Evolutionary conservation across 2,329 filamentous ascomycete species (phyloP).

Genomic region (Aspergillus intermedius): DNA sequence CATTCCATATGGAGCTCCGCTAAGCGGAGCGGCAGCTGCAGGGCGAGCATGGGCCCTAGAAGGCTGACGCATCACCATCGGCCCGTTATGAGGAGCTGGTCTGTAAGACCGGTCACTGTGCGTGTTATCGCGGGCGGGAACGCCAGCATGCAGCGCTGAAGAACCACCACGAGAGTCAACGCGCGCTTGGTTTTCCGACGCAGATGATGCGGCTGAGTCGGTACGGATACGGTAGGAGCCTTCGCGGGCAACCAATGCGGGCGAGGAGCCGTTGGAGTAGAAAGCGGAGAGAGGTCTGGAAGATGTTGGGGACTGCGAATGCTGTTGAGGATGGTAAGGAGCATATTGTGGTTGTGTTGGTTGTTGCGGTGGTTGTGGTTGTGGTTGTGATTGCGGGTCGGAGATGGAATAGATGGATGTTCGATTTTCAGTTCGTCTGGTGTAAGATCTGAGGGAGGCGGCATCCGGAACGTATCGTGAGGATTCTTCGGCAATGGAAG

Average conservation of each 20-base stretch:
- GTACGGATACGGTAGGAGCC: slow-evolving; percentile 50
- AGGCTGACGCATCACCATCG: slow-evolving; percentile 66
- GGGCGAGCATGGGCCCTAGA: slow-evolving; percentile 62
- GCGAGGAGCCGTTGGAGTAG: slow-evolving; percentile 40
- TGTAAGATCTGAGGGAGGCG: slow-evolving; percentile 15
- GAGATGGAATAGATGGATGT: slow-evolving; percentile 40
- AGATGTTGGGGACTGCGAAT: slow-evolving; percentile 31
- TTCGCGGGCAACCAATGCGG: slow-evolving; percentile 33
- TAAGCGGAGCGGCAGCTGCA: slow-evolving; percentile 27
- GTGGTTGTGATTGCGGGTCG: slow-evolving; percentile 37
- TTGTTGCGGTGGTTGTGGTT: slow-evolving; percentile 35
- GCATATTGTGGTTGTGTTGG: slow-evolving; percentile 39
- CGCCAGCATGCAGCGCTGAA: slow-evolving; percentile 52
- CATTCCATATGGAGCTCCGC: slow-evolving; percentile 45
- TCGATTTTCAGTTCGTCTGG: slow-evolving; percentile 31
- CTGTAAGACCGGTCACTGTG: slow-evolving; percentile 64
- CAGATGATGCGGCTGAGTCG: slow-evolving; percentile 54
- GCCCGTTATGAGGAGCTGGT: slow-evolving; percentile 53
- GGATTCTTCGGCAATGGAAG: slow-evolving; percentile 12
- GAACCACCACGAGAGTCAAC: slow-evolving; percentile 59
- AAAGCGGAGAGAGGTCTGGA: slow-evolving; percentile 44
- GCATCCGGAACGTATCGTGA: slow-evolving; percentile 13
- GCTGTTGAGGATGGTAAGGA: slow-evolving; percentile 35
- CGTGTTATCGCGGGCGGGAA: slow-evolving; percentile 62
- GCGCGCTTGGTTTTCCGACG: slow-evolving; percentile 50